phyloP scores from a whole-genome alignment of 2,329 filamentous ascomycete genomes.

The Fusarium lyarnte region DNA sequence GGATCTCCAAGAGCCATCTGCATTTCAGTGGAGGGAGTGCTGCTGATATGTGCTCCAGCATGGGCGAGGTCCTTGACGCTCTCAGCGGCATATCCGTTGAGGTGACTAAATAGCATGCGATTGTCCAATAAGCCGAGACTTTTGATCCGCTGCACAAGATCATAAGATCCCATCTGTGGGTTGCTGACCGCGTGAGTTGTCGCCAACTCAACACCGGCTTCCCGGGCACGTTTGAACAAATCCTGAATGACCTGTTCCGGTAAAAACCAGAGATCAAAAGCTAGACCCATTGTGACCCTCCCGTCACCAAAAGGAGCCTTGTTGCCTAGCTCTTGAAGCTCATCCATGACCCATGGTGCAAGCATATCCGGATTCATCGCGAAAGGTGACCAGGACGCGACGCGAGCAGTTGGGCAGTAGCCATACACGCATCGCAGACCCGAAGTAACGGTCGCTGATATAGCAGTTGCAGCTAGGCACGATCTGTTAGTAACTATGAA shows the following conservation, averaged over 20 bases:
- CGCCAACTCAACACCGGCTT: not conserved
- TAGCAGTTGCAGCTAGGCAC: not conserved
- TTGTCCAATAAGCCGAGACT: not conserved
- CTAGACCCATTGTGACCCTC: slow-evolving; percentile 1
- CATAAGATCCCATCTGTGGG: not conserved
- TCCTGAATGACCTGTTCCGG: not conserved
- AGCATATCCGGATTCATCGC: not conserved
- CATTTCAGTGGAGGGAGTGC: slow-evolving; percentile 18
- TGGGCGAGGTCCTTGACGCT: not conserved
- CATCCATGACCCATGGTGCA: not conserved
- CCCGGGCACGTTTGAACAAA: not conserved
- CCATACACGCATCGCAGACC: slow-evolving; percentile 16
- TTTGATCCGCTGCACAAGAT: slow-evolving; percentile 1
- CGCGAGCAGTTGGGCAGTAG: slow-evolving; percentile 8
- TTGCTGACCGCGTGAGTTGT: slow-evolving; percentile 9
- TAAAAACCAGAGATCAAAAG: slow-evolving; percentile 18
- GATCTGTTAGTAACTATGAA: not conserved
- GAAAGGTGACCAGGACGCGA: not conserved
- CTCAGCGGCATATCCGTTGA: not conserved
- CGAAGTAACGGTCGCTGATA: slow-evolving; percentile 3
- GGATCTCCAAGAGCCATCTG: slow-evolving; percentile 15
- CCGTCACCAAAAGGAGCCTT: not conserved
- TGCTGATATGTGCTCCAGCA: not conserved
- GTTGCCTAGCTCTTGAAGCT: not conserved
- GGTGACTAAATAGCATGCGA: slow-evolving; percentile 6